Conservation (phyloP, 805 yeast genomes). For the Metschnikowia bowlesiae region DNA sequence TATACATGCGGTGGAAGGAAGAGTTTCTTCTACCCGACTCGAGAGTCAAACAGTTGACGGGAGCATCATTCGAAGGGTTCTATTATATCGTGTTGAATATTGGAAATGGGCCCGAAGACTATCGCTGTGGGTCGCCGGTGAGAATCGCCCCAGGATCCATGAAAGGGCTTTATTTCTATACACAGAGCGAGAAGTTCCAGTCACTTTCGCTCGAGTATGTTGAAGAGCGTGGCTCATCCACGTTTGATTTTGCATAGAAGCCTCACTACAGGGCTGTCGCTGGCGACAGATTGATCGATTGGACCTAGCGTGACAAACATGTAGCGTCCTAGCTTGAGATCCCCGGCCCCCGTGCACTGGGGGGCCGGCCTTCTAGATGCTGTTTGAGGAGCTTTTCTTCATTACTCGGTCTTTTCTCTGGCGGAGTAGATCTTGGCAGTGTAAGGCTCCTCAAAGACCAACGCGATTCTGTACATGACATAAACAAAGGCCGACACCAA, state of each 20-base stretch:
- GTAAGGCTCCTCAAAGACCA: constrained; percentile 91
- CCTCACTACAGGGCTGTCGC: not conserved
- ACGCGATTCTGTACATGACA: constrained; percentile 78
- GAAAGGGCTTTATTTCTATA: constrained; percentile 78
- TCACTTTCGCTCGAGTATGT: constrained; percentile 61
- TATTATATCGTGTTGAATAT: constrained; percentile 84
- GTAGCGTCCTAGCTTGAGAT: no score
- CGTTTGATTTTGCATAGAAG: constrained; percentile 22
- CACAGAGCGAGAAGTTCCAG: constrained; percentile 74
- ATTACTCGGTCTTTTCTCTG: constrained; percentile 36
- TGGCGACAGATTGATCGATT: not conserved
- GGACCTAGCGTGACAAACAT: no score
- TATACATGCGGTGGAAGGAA: constrained; percentile 96
- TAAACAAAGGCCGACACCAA: constrained; percentile 67
- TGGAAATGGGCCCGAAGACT: constrained; percentile 19
- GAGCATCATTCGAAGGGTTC: constrained; percentile 89
- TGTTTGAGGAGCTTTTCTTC: no score
- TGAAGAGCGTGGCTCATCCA: constrained; percentile 41
- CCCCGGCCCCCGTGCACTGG: no score
- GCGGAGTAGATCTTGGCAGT: constrained; percentile 87
- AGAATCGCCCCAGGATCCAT: constrained; percentile 56
- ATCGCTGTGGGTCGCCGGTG: constrained; percentile 1
- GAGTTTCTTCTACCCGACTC: constrained; percentile 81
- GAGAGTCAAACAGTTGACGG: constrained; percentile 51
- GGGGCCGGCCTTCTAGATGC: no score